phyloP scores from a whole-genome alignment of 208 protist genomes.

The Trypanosoma theileri region DNA sequence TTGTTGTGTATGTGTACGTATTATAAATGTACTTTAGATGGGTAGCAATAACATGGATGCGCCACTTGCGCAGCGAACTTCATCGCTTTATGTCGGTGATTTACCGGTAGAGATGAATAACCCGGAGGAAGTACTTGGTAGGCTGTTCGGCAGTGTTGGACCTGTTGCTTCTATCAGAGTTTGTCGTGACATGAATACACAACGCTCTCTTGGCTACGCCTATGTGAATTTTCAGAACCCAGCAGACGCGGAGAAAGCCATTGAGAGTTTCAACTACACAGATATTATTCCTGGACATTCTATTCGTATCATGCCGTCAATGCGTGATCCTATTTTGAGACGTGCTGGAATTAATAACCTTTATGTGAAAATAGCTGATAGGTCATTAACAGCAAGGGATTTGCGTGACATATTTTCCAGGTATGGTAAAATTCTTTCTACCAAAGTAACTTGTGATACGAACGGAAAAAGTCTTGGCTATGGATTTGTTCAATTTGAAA shows the following conservation, averaged over 20 bases:
- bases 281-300: constrained; percentile 76
- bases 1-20: neutral
- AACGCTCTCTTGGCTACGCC: constrained; percentile 94
- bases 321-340: constrained; percentile 93
- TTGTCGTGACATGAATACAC: constrained; percentile 93
- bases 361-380: constrained; percentile 96
- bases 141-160: constrained; percentile 94
- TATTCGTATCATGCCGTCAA: constrained; percentile 96
- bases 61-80: constrained; percentile 1
- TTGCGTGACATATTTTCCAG: constrained; percentile 93
- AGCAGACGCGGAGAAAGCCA: constrained; percentile 93
- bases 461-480: constrained; percentile 88
- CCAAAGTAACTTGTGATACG: constrained; percentile 82
- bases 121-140: constrained; percentile 87
- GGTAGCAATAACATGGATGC: neutral
- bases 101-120: constrained; percentile 82
- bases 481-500: constrained; percentile 97
- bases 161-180: constrained; percentile 94
- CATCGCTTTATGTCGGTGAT: constrained; percentile 96
- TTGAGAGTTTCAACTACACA: constrained; percentile 96
- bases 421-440: constrained; percentile 96
- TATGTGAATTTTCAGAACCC: constrained; percentile 97
- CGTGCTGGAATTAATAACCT: constrained; percentile 94
- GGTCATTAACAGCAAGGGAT: constrained; percentile 88
- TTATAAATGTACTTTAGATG: neutral